phyloP scores from a whole-genome alignment of 306 rosid genomes.

The Canavalia gladiata region DNA sequence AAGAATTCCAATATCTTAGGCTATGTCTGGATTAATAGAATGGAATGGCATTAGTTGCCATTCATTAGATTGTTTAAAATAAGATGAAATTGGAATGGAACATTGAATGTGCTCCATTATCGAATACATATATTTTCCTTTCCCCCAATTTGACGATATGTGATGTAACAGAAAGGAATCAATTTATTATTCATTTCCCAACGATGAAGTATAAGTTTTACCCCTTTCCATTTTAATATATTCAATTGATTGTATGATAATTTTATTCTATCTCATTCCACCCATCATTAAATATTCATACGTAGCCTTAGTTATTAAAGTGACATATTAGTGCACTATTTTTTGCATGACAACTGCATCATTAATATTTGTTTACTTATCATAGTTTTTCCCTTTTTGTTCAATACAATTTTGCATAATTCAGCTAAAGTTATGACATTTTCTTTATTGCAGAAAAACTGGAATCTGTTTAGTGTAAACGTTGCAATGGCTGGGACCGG shows the following conservation, averaged over 20 bases:
- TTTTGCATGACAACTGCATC: background rate
- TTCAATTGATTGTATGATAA: background rate
- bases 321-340: background rate
- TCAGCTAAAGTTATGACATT: constrained; percentile 25
- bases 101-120: background rate
- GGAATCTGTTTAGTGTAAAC: constrained; percentile 93
- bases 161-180: background rate
- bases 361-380: background rate
- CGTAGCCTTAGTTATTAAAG: background rate
- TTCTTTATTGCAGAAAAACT: constrained; percentile 78
- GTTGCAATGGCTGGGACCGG: constrained; percentile 97
- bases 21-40: background rate
- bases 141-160: background rate
- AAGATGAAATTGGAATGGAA: background rate
- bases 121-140: background rate
- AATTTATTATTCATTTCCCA: background rate
- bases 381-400: background rate
- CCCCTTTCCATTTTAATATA: background rate
- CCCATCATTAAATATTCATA: background rate
- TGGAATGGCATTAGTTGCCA: background rate
- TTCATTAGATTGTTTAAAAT: background rate
- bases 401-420: constrained; percentile 11
- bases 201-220: background rate
- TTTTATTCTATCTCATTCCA: background rate
- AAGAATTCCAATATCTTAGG: background rate